These are phyloP conservation scores for Neonectria coccinea DNA, from an alignment of 2,329 filamentous ascomycete genomes.

Conservation along the genomic window DNA sequence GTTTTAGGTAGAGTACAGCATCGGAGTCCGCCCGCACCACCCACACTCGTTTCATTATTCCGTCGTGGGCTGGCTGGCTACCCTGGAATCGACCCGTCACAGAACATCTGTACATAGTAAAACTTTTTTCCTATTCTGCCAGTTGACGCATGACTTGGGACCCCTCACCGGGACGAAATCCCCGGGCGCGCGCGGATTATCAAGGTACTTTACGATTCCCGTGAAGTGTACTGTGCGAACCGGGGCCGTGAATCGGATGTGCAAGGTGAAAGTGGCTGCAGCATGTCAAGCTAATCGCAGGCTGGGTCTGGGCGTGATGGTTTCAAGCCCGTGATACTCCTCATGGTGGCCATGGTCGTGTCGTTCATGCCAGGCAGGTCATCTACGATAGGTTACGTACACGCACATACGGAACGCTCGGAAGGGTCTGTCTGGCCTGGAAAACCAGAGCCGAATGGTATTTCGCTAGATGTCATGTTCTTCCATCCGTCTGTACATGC, in stretches of 20 bases:
- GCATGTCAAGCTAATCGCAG: neutral
- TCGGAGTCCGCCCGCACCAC: neutral
- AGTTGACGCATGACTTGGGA: neutral
- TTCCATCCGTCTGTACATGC: neutral
- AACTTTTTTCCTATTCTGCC: neutral
- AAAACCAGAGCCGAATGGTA: neutral
- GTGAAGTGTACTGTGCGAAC: too few species aligned
- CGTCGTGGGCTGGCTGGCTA: neutral
- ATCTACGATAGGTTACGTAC: neutral
- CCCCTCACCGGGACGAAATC: neutral
- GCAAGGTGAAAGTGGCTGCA: neutral
- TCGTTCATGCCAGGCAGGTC: constrained; percentile 2
- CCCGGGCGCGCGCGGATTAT: neutral
- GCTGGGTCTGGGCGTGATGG: neutral
- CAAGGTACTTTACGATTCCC: neutral
- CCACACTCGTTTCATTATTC: neutral
- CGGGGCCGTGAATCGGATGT: too few species aligned
- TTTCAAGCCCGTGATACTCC: neutral
- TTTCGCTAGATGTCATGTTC: neutral
- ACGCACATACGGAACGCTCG: neutral
- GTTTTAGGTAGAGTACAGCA: neutral
- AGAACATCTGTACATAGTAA: too few species aligned
- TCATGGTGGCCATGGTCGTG: neutral
- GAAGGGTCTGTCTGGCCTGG: neutral
- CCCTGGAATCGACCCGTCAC: neutral